Evolutionary conservation across 768 basidiomycete species (phyloP), one percentile per base, ranked within the genome.

Genomic region (Boletus pseudo-olivaceus): DNA sequence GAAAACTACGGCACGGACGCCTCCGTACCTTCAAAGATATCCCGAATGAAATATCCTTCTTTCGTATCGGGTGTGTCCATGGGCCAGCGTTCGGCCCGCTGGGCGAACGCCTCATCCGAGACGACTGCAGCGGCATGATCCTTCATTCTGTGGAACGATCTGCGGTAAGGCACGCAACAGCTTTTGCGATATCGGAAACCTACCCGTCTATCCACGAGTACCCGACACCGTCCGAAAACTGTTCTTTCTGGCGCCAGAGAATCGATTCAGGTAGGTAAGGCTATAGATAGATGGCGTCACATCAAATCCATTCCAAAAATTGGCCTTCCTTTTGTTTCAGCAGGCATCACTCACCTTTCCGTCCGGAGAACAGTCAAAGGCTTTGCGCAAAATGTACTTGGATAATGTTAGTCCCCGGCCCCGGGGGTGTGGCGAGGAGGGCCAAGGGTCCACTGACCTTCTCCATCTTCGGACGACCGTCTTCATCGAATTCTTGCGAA

Each of bases 201-300:
- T 64, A 90, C 90, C 94, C 93, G 64, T 98, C 95, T 66, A 98
- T 98, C 95, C 96, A 98, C 32, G 93, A 95, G 73, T 97, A 98
- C 32, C 96, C 95, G 51, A 97, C 94, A 50, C 97, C 97, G 65
- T 99, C 97, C 2, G 95, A 98, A 76, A 99, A 99, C 65, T 98
- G 95, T 73, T 99, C 97, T 71, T 99, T 99, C 71, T 99, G 97
- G 53, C 97, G 82, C 97, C 97, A 99, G 39, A 99, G 78, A 64
- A 99, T 98, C 15, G 90, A 91, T 53, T 80, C 80, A 12, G 97
- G 97, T 48, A 99, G 84, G 74, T 98, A 99, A 2, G 93, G 87
- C 88, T 93, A 26, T 29, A 57, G 46, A 56, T 32, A 5, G 26
- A 39, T 12, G 32, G 12, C 14, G 29, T 54, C 47, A 38, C 29